Conservation (phyloP, 2,329 filamentous ascomycete genomes). For the Colletotrichum sidae region DNA sequence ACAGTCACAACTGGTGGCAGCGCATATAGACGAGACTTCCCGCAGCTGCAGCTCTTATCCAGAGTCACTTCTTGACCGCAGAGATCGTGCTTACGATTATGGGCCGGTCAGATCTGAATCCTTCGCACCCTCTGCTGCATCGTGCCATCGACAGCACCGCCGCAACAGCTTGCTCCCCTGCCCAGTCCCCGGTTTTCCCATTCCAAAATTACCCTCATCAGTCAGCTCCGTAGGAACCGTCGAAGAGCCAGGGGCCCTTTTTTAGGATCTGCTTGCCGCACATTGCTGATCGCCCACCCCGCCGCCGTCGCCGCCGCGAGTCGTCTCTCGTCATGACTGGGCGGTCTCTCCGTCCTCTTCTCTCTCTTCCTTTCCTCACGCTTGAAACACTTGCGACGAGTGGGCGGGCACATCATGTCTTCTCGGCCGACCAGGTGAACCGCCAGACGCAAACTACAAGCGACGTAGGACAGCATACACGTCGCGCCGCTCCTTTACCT, state of each 20-base stretch:
- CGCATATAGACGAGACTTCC: too few species aligned
- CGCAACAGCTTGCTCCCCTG: slow-evolving; percentile 12
- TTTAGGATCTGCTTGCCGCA: not conserved
- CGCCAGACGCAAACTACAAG: not conserved
- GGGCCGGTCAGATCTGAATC: too few species aligned
- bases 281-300: slow-evolving; percentile 16
- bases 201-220: slow-evolving; percentile 4
- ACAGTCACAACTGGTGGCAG: too few species aligned
- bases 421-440: not conserved
- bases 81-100: too few species aligned
- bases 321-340: slow-evolving; percentile 1
- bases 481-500: not conserved
- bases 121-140: too few species aligned
- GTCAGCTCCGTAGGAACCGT: slow-evolving; percentile 19
- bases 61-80: too few species aligned
- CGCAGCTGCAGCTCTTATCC: too few species aligned
- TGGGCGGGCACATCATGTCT: slow-evolving; percentile 8
- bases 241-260: not conserved
- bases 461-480: not conserved
- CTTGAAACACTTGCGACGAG: not conserved
- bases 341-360: slow-evolving; percentile 6
- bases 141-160: too few species aligned
- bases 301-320: slow-evolving; percentile 12
- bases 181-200: slow-evolving; percentile 3
- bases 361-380: not conserved